Evolutionary conservation across 139 green algal genomes (phyloP).

Genomic region (Chlamydomonas incerta): DNA sequence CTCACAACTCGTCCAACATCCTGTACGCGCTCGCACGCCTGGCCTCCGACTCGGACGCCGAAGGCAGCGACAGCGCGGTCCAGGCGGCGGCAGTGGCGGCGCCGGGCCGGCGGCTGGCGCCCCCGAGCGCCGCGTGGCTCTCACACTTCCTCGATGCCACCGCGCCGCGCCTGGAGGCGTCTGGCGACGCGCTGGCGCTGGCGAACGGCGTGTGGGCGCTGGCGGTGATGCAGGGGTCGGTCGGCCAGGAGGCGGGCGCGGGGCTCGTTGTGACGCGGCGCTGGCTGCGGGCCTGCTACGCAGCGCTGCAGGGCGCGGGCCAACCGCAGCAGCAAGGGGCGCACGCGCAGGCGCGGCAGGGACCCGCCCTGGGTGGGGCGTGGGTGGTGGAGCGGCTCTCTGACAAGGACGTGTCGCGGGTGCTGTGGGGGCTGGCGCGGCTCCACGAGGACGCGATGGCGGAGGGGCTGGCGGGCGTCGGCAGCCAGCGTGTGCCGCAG

Average conservation of each 20-base stretch:
- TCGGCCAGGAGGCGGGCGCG: too few relatives aligned
- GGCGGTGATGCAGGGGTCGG: background rate
- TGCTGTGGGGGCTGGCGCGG: background rate
- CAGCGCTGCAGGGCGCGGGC: background rate
- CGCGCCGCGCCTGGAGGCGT: background rate
- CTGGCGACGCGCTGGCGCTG: background rate
- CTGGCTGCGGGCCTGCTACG: background rate
- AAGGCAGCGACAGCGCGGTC: too few relatives aligned
- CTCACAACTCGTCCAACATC: slow-evolving; percentile 26
- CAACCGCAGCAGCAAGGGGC: too few relatives aligned
- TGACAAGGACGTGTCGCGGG: too few relatives aligned
- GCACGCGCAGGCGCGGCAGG: too few relatives aligned
- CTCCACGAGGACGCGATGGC: background rate
- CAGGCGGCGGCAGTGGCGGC: background rate
- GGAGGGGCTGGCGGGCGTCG: background rate
- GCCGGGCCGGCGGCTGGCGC: background rate
- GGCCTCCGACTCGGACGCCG: background rate
- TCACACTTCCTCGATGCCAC: background rate
- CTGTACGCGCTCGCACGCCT: slow-evolving; percentile 1
- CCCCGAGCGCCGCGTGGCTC: background rate
- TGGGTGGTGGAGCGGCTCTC: too few relatives aligned
- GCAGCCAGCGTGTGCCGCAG: background rate
- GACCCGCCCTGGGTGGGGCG: too few relatives aligned
- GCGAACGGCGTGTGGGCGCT: slow-evolving; percentile 7
- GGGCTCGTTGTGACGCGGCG: background rate